Base-by-base conservation (phyloP, 805 yeast genomes). In the Wickerhamiella allomyrinae region DNA sequence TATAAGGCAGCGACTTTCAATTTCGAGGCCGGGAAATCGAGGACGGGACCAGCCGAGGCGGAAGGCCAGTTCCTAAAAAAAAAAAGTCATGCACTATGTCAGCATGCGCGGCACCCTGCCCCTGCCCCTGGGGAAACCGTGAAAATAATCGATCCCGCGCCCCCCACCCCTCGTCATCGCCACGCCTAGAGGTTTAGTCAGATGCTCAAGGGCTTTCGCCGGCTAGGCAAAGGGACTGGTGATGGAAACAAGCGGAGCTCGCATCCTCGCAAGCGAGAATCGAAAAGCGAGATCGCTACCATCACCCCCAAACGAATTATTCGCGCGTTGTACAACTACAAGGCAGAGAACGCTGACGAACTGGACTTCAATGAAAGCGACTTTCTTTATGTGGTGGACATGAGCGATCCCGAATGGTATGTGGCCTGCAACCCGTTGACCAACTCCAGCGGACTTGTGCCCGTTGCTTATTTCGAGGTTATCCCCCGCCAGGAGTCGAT, bases 401-500 rank as follows among this genome's bases (percentile, higher is more conserved):
- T 73, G 42, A 67, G 72, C 42, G 79, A 76, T 49, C 53, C 60
- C 10, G 72, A 68, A 34, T 86, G 94, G 87, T 84, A 76, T 54
- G 86, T 84, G 54, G 96, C 94, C 2, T 75, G 77, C 41, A 86
- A 89, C 57, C 96, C 97, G 11, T 73, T 80, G 37, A 75, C 81
- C 25, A 74, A 79, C 51, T 63, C 71, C 21, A 69, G 73, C 40
- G 98, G 98, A 1, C 73, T 82, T 73, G 97, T 91, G 1, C 97
- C 97, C 4, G 76, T 76, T 34, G 65, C 77, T 9, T 79, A 79
- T 58, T 91, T 89, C 60, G 94, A 86, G 62, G 78, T 76, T 14
- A 76, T 87, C 41, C 49, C 55, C 51, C 45, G 61, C 40, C 61
- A 54, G 37, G 63, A 59, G 24, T 39, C 51, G 22, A 51, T 52